Base-by-base conservation (phyloP, 2,329 filamentous ascomycete species). In the Aspergillus pseudoterreus region DNA sequence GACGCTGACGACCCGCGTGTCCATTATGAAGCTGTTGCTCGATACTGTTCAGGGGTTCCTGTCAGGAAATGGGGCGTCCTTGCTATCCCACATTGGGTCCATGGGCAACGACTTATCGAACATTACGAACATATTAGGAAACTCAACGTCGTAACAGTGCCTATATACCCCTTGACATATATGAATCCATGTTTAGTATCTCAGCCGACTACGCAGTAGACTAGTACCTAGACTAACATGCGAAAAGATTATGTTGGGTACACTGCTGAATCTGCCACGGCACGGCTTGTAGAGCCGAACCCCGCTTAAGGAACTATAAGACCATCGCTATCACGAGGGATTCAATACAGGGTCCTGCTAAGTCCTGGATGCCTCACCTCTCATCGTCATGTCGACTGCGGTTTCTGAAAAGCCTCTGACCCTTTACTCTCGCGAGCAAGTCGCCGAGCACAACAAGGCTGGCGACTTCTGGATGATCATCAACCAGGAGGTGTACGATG, bases 11-110 rank as follows among this genome's bases (percentile, higher is more conserved):
- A 64, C 72, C 6, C 59, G 60, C 0, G 58, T 74, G 1, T 68
- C 75, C 0, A 69, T 77, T 30, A 63, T 75, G 22, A 70, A 66
- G 3, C 51, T 78, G 4, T 15, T 75, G 9, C 61, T 65, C 22
- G 70, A 76, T 32, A 50, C 48, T 10, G 14, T 53, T 32, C 14
- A 45, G 47, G 51, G 51, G 14, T 32, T 50, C 24, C 14, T 48
- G 17, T 21, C 17, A 9, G 43, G 38, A n/a, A 47, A 41, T 32
- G 45, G 35, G 14, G 41, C 45, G 6, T 4, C 33, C 15, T 47
- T 24, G 43, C 36, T 44, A 6, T n/a, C 19, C 24, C 4, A 44
- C 19, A 14, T 44, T 19, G 42, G 21, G 1, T 19, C 17, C 4
- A 27, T 27, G 21, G 42, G 42, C 12, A 22, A 15, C 12, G 14